phyloP scores from a whole-genome alignment of 2,329 filamentous ascomycete genomes.

The Orbilia oligospora region DNA sequence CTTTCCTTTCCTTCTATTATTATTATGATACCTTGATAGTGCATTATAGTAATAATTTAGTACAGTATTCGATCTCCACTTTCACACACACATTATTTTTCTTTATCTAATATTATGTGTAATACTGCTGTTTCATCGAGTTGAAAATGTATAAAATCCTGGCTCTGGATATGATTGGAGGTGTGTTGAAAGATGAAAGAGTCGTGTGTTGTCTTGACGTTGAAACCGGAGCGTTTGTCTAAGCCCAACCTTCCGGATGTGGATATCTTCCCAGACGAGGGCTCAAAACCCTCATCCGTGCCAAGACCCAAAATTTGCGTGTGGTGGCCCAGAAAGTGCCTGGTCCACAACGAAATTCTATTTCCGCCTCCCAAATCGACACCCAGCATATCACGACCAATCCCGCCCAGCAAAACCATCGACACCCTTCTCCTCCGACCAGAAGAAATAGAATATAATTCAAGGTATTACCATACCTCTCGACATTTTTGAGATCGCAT shows the following conservation, averaged over 20 bases:
- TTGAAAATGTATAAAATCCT: no score
- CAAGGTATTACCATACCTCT: slow-evolving; percentile 44
- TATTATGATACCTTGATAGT: slow-evolving; percentile 54
- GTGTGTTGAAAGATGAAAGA: no score
- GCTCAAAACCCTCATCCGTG: slow-evolving; percentile 58
- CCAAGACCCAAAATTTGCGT: slow-evolving; percentile 45
- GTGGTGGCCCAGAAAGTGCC: slow-evolving; percentile 22
- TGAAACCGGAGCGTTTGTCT: slow-evolving; percentile 21
- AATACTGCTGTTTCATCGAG: no score
- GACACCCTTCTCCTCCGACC: slow-evolving; percentile 9
- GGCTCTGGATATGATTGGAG: no score
- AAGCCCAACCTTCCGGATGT: slow-evolving; percentile 4
- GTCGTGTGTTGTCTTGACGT: slow-evolving; percentile 26
- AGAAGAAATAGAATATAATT: slow-evolving; percentile 34
- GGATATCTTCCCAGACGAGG: slow-evolving; percentile 25
- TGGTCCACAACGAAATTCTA: slow-evolving; percentile 57
- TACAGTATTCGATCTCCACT: neutral
- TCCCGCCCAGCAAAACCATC: slow-evolving; percentile 6
- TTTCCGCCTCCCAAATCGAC: slow-evolving; percentile 24
- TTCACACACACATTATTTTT: no score
- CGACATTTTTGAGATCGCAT: slow-evolving; percentile 5
- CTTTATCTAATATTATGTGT: no score
- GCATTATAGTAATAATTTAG: slow-evolving; percentile 13
- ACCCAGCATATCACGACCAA: slow-evolving; percentile 18
- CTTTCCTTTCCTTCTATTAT: neutral